These are phyloP conservation scores for Saccharomycopsis sp. DNA, from an alignment of 805 yeast genomes.

Conservation along the genomic window DNA sequence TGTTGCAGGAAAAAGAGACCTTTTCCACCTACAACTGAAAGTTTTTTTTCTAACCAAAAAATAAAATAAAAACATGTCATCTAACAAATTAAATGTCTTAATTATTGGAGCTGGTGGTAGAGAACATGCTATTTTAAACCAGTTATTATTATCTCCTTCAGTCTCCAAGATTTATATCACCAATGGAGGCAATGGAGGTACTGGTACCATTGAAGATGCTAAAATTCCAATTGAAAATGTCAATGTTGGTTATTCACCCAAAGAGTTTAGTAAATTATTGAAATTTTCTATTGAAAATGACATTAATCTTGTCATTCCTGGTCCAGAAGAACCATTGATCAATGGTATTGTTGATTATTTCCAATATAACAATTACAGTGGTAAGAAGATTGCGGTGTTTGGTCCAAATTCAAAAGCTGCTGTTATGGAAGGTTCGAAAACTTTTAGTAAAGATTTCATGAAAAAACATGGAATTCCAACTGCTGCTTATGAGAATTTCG, in stretches of 20 bases:
- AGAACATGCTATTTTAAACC: conserved; percentile 96
- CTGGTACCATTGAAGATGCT: conserved; percentile 34
- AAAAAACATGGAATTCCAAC: conserved; percentile 87
- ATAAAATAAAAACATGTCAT: neutral
- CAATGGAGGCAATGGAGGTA: conserved; percentile 92
- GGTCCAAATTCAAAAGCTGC: conserved; percentile 95
- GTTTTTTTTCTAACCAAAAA: neutral
- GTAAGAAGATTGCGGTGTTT: conserved; percentile 73
- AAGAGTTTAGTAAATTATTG: conserved; percentile 61
- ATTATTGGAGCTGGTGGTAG: conserved; percentile 98
- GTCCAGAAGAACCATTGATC: conserved; percentile 98
- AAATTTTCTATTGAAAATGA: conserved; percentile 61
- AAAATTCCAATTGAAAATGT: conserved; percentile 43
- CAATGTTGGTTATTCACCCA: conserved; percentile 50
- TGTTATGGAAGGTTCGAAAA: conserved; percentile 91
- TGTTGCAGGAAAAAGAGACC: neutral
- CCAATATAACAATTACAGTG: conserved; percentile 18
- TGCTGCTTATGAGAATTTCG: conserved; percentile 80
- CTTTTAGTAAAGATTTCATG: conserved; percentile 92
- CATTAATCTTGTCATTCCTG: conserved; percentile 78
- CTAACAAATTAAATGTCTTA: conserved; percentile 43
- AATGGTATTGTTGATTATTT: conserved; percentile 78
- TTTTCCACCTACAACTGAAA: neutral
- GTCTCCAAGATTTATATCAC: conserved; percentile 78
- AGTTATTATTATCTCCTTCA: conserved; percentile 63